phyloP scores from a whole-genome alignment of 345 rosid species.

The Hirschfeldia incana region DNA sequence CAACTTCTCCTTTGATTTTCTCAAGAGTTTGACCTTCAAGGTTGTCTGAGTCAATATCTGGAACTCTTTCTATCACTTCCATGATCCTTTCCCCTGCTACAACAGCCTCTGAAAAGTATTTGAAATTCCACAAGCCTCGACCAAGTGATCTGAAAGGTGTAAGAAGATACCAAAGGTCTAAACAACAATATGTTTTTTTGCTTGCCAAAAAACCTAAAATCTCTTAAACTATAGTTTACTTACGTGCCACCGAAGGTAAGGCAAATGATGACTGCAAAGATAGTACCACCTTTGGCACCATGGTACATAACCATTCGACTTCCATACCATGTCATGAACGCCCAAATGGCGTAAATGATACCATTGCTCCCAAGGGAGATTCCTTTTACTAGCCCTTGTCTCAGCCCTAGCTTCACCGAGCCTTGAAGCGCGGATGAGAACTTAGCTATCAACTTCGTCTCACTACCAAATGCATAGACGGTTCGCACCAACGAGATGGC shows the following conservation, averaged over 20 bases:
- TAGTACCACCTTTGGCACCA: constrained; percentile 81
- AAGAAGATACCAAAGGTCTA: constrained; percentile 54
- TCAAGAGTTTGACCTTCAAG: constrained; percentile 65
- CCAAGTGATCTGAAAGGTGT: constrained; percentile 79
- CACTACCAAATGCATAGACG: constrained; percentile 77
- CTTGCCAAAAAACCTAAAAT: constrained; percentile 63
- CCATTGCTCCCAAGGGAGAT: constrained; percentile 86
- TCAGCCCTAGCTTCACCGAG: constrained; percentile 80
- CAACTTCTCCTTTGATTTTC: constrained; percentile 71
- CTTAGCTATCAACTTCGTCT: constrained; percentile 70
- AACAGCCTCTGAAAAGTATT: constrained; percentile 57
- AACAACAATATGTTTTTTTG: constrained; percentile 35
- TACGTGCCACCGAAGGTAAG: constrained; percentile 85
- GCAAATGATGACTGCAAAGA: constrained; percentile 70
- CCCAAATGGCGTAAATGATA: constrained; percentile 88
- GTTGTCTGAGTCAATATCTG: constrained; percentile 76
- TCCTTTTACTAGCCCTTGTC: constrained; percentile 92
- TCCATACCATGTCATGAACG: constrained; percentile 88
- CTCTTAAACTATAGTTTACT: constrained; percentile 44
- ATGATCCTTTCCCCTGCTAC: constrained; percentile 78
- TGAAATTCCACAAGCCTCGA: constrained; percentile 57
- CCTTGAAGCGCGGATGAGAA: constrained; percentile 80
- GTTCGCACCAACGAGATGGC: constrained; percentile 77
- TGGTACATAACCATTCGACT: constrained; percentile 84
- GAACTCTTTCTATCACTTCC: constrained; percentile 59